A percentile compares a stretch with the other conserved stretches of the same genome.
These are phyloP conservation scores for Gonapodya prolifera DNA, from an alignment of 192 early-diverging fungal genomes.

Conservation along the genomic window DNA sequence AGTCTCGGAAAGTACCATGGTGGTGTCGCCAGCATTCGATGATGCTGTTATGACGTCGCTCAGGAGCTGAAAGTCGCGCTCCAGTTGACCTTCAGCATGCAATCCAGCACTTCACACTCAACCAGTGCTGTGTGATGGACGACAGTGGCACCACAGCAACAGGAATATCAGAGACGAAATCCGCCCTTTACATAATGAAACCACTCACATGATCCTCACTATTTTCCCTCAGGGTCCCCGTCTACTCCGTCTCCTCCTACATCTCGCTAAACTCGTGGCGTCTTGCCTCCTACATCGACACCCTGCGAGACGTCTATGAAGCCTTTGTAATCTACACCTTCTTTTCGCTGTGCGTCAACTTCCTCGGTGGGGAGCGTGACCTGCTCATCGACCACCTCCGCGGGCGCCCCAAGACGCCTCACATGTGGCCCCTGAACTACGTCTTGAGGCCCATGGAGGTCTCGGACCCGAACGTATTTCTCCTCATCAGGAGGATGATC, in stretches of 20 bases:
- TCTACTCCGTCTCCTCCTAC: conserved; percentile 77
- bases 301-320: conserved; percentile 86
- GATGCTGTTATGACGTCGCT: too few species aligned
- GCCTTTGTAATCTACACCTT: conserved; percentile 95
- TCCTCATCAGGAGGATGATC: conserved; percentile 71
- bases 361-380: conserved; percentile 79
- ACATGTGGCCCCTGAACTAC: conserved; percentile 68
- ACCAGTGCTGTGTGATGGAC: neutral
- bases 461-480: conserved; percentile 72
- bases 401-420: conserved; percentile 57
- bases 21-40: too few species aligned
- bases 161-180: too few species aligned
- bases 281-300: conserved; percentile 74
- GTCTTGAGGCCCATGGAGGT: conserved; percentile 33
- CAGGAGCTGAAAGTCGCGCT: too few species aligned
- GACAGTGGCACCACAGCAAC: too few species aligned
- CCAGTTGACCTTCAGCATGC: too few species aligned
- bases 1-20: neutral
- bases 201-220: neutral
- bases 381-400: conserved; percentile 61
- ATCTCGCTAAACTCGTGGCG: conserved; percentile 57
- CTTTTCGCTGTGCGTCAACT: conserved; percentile 74
- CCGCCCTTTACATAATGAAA: neutral
- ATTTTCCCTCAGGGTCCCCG: conserved; percentile 51
- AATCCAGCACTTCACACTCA: too few species aligned